Percentiles rank a stretch among this genome's conserved stretches.
Conservation (phyloP, 306 rosid genomes). For the Oemleria cerasiformis region DNA sequence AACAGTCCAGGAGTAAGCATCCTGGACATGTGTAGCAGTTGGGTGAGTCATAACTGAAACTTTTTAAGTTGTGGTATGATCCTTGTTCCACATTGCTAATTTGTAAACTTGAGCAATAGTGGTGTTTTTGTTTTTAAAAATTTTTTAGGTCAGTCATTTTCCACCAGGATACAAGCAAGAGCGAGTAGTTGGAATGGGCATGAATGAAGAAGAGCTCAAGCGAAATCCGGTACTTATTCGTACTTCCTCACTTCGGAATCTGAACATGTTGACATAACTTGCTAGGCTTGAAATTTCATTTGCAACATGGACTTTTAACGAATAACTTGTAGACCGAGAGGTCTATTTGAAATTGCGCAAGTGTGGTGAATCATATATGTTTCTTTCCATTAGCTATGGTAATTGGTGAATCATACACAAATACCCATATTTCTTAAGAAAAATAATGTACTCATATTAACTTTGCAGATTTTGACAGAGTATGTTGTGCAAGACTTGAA, state of each 20-base stretch:
- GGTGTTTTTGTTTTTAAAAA: constrained; percentile 16
- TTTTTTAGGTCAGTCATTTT: constrained; percentile 75
- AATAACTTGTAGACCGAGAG: background rate
- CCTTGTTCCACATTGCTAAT: background rate
- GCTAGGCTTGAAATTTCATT: background rate
- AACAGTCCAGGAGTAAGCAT: constrained; percentile 66
- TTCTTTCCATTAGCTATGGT: background rate
- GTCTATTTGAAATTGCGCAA: background rate
- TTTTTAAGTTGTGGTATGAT: background rate
- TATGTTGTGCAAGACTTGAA: constrained; percentile 69
- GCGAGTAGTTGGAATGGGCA: constrained; percentile 62
- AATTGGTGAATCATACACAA: too few relatives aligned
- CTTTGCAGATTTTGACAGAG: constrained; percentile 65
- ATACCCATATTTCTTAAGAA: background rate
- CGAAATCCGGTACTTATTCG: constrained; percentile 45
- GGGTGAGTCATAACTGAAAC: constrained; percentile 41
- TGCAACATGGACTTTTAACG: background rate
- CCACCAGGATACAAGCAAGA: constrained; percentile 84
- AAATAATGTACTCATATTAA: background rate
- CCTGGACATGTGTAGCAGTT: constrained; percentile 85
- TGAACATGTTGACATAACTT: background rate
- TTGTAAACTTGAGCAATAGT: background rate
- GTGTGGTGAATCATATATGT: background rate
- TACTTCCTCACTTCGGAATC: background rate
- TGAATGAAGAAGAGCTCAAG: constrained; percentile 82